Evolutionary conservation across 1,284 basidiomycete species (phyloP), one percentile per base, ranked within the genome.

Genomic region (Austroboletus sp.): DNA sequence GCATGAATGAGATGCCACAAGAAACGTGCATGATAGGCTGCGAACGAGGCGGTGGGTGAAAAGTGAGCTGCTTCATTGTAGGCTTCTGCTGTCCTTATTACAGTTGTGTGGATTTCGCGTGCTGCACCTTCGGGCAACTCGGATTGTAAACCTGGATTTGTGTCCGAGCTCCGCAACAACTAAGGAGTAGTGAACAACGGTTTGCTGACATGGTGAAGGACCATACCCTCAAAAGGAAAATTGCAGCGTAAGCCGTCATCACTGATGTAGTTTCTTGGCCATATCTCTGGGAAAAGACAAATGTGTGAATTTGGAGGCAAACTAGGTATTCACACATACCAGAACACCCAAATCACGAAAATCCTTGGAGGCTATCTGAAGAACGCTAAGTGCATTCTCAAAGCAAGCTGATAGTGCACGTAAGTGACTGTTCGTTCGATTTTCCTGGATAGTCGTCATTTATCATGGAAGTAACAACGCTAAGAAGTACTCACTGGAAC

Each of bases 241-340:
- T 79, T 16, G 86, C 85, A 46, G 82, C 79, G 57, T 89, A 89
- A 13, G 85, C 87, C 12, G 83, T 84, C 86, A 89, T 89, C 37
- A 85, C 76, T 4, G 82, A 81, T 49, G 86, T 78, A 4, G 83
- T 80, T 58, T 89, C 87, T 67, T 89, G 87, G 8, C 82, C 77
- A 55, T 89, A 89, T 43, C 81, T 80, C 86, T 89, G 60, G 27
- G 35, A 29, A 8, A 15, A 12, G 11, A 9, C 19, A 21, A 27
- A 27, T 42, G 46, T 17, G 41, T 32, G 17, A n/a, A 26, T 29
- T 25, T 9, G 6, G 25, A 25, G 25, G 6, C 10, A 23, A 10
- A 29, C 33, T 21, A 17, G n/a, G 31, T 38, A 33, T 17, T 43
- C 36, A 40, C 35, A 68, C 82, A 46, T 58, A 87, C 86, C 56